Conservation (phyloP, 768 basidiomycete genomes). For the Lentinus brumalis region DNA sequence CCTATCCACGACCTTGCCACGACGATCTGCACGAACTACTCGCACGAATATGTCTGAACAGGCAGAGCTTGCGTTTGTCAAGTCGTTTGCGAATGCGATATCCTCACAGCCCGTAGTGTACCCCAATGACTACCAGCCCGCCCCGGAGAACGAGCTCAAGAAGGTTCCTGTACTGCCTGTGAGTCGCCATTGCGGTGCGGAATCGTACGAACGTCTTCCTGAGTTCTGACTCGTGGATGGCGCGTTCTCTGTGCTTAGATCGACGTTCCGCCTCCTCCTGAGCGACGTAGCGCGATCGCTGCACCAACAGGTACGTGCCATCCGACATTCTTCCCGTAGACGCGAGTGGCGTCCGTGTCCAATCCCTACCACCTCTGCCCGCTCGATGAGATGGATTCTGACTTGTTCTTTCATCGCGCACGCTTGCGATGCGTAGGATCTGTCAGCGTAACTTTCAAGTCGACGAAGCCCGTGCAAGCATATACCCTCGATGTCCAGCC, state of each 20-base stretch:
- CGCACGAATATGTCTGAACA: conserved; percentile 52
- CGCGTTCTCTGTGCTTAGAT: conserved; percentile 42
- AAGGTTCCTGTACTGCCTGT: conserved; percentile 73
- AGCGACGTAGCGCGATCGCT: conserved; percentile 42
- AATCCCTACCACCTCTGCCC: not conserved
- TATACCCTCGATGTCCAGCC: conserved; percentile 73
- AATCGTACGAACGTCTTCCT: conserved; percentile 8
- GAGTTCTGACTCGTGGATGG: not conserved
- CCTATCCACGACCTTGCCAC: not conserved
- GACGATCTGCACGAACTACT: not conserved
- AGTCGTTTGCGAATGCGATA: conserved; percentile 63
- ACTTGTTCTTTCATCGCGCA: not conserved
- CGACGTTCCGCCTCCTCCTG: conserved; percentile 61
- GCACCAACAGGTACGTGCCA: conserved; percentile 34
- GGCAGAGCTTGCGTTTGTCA: conserved; percentile 62
- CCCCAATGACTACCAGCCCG: conserved; percentile 76
- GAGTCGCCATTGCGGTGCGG: conserved; percentile 24
- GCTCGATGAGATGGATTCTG: not conserved
- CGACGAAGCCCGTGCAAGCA: conserved; percentile 80
- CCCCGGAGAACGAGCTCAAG: conserved; percentile 63
- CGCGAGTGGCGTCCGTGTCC: not conserved
- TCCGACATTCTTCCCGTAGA: not conserved
- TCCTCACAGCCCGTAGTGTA: conserved; percentile 68
- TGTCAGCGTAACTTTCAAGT: conserved; percentile 84
- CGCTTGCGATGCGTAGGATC: conserved; percentile 31